Base-by-base conservation (phyloP, 2,329 filamentous ascomycete species). In the Aureobasidium sp. region DNA sequence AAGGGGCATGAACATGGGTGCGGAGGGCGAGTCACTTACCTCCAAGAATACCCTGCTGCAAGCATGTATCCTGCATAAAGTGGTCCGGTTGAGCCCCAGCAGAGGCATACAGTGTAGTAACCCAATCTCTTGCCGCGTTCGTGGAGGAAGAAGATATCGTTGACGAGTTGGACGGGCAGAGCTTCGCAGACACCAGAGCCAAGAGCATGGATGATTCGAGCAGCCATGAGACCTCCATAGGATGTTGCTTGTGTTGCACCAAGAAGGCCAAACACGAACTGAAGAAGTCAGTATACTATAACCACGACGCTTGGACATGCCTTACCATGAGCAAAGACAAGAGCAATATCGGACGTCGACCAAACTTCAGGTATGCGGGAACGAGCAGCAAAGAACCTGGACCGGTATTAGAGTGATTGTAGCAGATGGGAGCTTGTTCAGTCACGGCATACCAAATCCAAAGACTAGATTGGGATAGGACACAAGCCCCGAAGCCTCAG, bases 11-110 rank as follows among this genome's bases (percentile, higher is more conserved):
- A 21, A 21, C 21, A 21, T 11, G 5, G 8, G n/a, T 21, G 10
- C 13, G 21, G 3, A 6, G 9, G 34, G 4, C 7, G 6, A 37
- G 14, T 3, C 2, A 27, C 51, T 37, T 47, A 21, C 54, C 80
- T 75, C 82, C 82, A 85, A 7, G 81, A 83, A 66, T 82, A 79
- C 10, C 81, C 80, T 0, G 77, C 82, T 0, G 78, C 77, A 7
- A 85, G 78, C 82, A 85, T 85, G 69, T 85, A 85, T 13, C 82
- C 82, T 1, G 83, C 81, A 51, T 82, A 84, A 1, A 85, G 72
- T 0, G 83, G 81, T 1, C 82, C 81, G 0, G 80, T 81, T 0
- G 81, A 74, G 4, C 82, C 82, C 11, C 83, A 75, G 66, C 82
- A 84, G 45, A 85, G 77, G 53, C 78, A 79, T 29, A 84, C 78